Evolutionary conservation across 2,329 filamentous ascomycete genomes (phyloP), one percentile per base, ranked within the genome.

Genomic region (Fusarium luffae): DNA sequence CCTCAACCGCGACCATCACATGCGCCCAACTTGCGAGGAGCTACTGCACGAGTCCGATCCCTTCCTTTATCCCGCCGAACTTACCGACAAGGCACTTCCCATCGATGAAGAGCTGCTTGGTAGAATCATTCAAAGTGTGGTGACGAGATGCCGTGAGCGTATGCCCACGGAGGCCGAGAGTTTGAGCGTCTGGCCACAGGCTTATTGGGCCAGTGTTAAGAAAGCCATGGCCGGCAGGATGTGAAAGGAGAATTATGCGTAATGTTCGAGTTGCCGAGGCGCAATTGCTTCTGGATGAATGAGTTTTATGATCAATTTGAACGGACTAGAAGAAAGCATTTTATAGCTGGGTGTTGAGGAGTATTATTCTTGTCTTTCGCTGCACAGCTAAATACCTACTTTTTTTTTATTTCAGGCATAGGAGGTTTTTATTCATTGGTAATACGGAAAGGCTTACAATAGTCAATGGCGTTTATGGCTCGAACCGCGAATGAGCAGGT

Each of bases 21-120:
- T 87, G 75, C 84, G 90, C 2, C 89, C 89, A 4, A 90, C 89
- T 0, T 90, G 88, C 72, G 85, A 85, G 23, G 86, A 91, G 73
- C 81, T 92, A 19, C 80, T 92, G 1, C 79, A 84, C 37, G 81
- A 85, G 14, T 82, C 82, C 4, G 90, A 92, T 71, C 84, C 88
- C 5, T 92, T 92, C 75, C 76, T 92, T 40, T 89, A 90, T 71
- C 90, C 90, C 0, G 81, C 83, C 34, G 88, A 90, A 74, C 80
- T 86, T 10, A 80, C 82, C 46, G 85, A 86, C 16, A 83, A 83
- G 64, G 82, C 86, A 13, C 78, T 90, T 18, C 88, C 89, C 6
- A 85, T 91, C 55, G 87, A 87, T 19, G 87, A 90, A 75, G 88
- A 90, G 71, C 79, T 90, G 54, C 82, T 91, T 30, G 84, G 84